A percentile compares a stretch with the other conserved stretches of the same genome.
These are phyloP conservation scores for Dioszegia hungarica DNA, from an alignment of 768 basidiomycete genomes.

Conservation along the genomic window DNA sequence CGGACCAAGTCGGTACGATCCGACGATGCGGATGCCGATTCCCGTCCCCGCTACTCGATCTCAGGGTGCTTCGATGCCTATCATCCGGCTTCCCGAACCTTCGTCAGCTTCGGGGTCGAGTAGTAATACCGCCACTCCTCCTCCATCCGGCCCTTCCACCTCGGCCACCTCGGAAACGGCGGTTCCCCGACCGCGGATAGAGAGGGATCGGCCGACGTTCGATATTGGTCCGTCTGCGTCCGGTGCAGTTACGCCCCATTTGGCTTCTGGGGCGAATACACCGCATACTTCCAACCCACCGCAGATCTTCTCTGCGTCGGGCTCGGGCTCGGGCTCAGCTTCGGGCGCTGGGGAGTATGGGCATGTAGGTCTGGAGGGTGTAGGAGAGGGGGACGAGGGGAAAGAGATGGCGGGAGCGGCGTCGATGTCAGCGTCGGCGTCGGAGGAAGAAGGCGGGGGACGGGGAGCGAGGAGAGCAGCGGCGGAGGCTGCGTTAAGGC, in stretches of 20 bases:
- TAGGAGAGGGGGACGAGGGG: too few species aligned
- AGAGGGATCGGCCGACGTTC: too few species aligned
- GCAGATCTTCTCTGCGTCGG: slow-evolving; percentile 25
- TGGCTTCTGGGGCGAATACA: slow-evolving; percentile 17
- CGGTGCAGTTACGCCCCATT: background rate
- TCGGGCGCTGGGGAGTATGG: too few species aligned
- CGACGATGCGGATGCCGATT: background rate
- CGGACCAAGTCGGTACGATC: background rate
- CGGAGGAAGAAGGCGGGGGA: slow-evolving; percentile 1
- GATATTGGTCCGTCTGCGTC: background rate
- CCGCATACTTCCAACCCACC: slow-evolving; percentile 36
- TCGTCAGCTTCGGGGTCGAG: background rate
- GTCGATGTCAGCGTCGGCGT: background rate
- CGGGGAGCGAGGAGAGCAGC: slow-evolving; percentile 57
- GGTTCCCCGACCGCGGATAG: too few species aligned
- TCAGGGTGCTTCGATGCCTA: slow-evolving; percentile 5
- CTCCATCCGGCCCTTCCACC: background rate
- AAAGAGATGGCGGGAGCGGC: background rate
- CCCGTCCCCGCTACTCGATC: background rate
- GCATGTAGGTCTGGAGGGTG: too few species aligned
- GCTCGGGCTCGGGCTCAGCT: slow-evolving; percentile 1
- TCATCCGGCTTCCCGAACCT: background rate
- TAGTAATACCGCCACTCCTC: background rate
- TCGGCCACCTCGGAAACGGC: background rate
- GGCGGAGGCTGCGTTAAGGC: slow-evolving; percentile 63